phyloP scores from a whole-genome alignment of 192 early-diverging fungal genomes.

The Backusella macrospora region DNA sequence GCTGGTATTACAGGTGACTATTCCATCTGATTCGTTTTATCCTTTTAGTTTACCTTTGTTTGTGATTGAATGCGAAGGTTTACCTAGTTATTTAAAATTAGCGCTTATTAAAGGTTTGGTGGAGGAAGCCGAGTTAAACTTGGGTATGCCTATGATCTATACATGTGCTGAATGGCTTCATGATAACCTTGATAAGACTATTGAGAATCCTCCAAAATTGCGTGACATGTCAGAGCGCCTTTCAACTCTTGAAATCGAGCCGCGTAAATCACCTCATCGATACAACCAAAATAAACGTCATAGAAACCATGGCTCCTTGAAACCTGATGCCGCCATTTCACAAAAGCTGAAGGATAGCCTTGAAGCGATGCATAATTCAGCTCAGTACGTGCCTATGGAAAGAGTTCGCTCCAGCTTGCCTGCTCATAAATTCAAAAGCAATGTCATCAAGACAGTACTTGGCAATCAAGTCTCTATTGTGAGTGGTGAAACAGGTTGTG shows the following conservation, averaged over 20 bases:
- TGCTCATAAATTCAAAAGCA: conserved; percentile 55
- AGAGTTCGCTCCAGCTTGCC: conserved; percentile 63
- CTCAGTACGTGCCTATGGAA: conserved; percentile 38
- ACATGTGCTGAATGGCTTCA: conserved; percentile 62
- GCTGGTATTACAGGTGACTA: conserved; percentile 37
- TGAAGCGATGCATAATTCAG: conserved; percentile 22
- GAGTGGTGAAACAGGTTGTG: conserved; percentile 77
- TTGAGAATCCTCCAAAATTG: conserved; percentile 53
- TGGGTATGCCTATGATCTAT: conserved; percentile 59
- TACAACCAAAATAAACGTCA: background rate
- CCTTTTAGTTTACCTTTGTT: conserved; percentile 67
- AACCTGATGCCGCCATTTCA: conserved; percentile 7
- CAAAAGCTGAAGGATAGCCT: conserved; percentile 18
- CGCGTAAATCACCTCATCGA: conserved; percentile 12
- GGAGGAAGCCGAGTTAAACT: conserved; percentile 42
- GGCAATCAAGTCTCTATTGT: conserved; percentile 69
- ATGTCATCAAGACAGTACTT: conserved; percentile 54
- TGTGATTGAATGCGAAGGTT: conserved; percentile 60
- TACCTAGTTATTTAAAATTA: conserved; percentile 75
- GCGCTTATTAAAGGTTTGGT: conserved; percentile 56
- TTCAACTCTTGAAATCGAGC: background rate
- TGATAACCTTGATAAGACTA: conserved; percentile 48
- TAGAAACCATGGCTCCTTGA: background rate
- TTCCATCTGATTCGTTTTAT: conserved; percentile 62
- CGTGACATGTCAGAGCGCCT: conserved; percentile 45